These are phyloP conservation scores for Alternaria gansuensis DNA, from an alignment of 2,329 filamentous ascomycete species.

Conservation along the genomic window DNA sequence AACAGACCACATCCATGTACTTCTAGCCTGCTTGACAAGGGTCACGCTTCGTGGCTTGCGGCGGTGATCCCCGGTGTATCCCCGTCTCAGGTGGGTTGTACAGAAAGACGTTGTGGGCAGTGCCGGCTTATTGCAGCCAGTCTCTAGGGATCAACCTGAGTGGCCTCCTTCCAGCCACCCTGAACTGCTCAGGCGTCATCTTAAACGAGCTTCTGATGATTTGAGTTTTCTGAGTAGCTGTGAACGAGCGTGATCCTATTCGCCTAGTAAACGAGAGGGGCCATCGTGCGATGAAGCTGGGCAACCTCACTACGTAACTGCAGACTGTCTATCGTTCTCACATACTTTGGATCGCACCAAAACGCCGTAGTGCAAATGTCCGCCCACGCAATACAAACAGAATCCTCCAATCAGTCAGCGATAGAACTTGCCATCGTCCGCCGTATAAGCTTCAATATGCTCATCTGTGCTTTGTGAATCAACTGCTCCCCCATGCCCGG, in stretches of 20 bases:
- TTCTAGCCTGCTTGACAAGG: conserved; percentile 24
- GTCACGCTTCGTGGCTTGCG: conserved; percentile 24
- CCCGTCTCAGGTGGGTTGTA: conserved; percentile 28
- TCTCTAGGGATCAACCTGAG: conserved; percentile 21
- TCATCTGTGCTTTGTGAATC: neutral
- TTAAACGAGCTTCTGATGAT: conserved; percentile 4
- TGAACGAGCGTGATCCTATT: conserved; percentile 19
- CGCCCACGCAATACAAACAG: conserved; percentile 16
- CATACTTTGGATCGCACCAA: conserved; percentile 13
- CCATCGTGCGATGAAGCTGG: conserved; percentile 19
- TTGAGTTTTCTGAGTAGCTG: neutral
- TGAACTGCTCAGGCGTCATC: conserved; percentile 1
- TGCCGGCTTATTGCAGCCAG: conserved; percentile 28
- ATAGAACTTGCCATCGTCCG: neutral
- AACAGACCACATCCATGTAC: conserved; percentile 27
- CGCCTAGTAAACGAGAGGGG: conserved; percentile 8
- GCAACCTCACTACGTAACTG: conserved; percentile 21
- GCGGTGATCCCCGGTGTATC: conserved; percentile 29
- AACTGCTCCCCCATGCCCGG: conserved; percentile 4
- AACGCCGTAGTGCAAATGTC: conserved; percentile 32
- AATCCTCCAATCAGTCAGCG: conserved; percentile 12
- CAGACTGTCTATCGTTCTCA: conserved; percentile 23
- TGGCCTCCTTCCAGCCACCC: conserved; percentile 20
- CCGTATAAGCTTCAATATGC: neutral
- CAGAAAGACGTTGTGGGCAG: conserved; percentile 34